These are phyloP conservation scores for Alisma plantagoaquatica DNA, from an alignment of 106 monocot species.

Conservation along the genomic window DNA sequence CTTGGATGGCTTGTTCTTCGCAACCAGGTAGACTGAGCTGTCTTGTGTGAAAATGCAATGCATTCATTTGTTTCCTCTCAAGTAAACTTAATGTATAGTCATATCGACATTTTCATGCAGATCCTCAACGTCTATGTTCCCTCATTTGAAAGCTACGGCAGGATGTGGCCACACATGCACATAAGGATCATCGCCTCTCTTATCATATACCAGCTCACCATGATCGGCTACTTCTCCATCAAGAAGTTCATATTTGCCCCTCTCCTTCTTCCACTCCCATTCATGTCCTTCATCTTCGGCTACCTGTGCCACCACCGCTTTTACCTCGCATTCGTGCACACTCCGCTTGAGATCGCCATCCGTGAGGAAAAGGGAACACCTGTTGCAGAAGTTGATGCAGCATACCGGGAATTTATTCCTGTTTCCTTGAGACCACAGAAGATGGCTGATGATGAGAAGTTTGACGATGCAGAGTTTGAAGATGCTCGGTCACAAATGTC, in stretches of 20 bases:
- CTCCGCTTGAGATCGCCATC: conserved; percentile 56
- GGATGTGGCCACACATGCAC: conserved; percentile 99
- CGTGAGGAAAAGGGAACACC: conserved; percentile 35
- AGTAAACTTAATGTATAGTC: no score
- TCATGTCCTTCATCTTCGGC: conserved; percentile 45
- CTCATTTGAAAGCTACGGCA: conserved; percentile 72
- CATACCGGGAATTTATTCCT: no score
- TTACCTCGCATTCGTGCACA: conserved; percentile 45
- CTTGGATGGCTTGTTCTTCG: conserved; percentile 81
- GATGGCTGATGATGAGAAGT: no score
- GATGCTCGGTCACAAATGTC: no score
- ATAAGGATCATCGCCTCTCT: conserved; percentile 59
- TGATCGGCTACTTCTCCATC: conserved; percentile 69
- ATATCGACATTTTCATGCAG: conserved; percentile 30
- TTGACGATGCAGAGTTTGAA: no score
- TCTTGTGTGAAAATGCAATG: no score
- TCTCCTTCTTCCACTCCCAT: conserved; percentile 41
- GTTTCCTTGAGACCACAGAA: no score
- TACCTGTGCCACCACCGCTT: conserved; percentile 55
- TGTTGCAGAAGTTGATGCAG: no score
- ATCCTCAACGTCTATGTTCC: conserved; percentile 83
- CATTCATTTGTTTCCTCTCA: no score
- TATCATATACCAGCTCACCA: conserved; percentile 76
- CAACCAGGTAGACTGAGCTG: conserved; percentile 52
- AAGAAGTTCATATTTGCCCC: conserved; percentile 58